Base-by-base conservation (phyloP, 208 protist species). In the Trypanosoma lewisi region DNA sequence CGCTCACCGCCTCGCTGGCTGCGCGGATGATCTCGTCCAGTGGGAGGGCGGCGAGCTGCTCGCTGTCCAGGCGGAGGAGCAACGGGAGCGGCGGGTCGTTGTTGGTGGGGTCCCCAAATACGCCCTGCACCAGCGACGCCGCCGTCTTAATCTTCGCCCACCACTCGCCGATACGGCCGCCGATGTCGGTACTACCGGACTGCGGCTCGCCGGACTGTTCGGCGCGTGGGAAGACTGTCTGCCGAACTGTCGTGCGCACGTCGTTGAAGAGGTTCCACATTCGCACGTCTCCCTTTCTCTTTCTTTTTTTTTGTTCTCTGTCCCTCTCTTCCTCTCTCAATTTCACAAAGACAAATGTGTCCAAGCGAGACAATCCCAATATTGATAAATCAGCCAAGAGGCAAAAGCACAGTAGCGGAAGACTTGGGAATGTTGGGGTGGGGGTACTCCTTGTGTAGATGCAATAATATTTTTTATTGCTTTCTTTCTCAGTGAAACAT, bases 71-170 rank as follows among this genome's bases (percentile, higher is more conserved):
- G 5, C 44, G n/a, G 33, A 90, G 77, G 8, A 90, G 58, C 8
- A 39, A 59, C 2, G 77, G 77, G 3, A 63, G 36, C 0, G 52
- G 31, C 12, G 77, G 74, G 23, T 75, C 70, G 47, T 66, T 11
- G 34, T 14, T 39, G 34, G 4, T 11, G 34, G 34, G 34, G 4
- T 4, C 11, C 11, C 34, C 34, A 42, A 83, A 57, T 4, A 66
- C 62, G 27, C 69, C 74, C 14, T 62, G 63, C 21, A 89, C 45
- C 12, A 39, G 11, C 11, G 34, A 39, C 34, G 4, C 11, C 17
- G 82, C 72, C 11, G 64, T 67, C 21, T 59, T 52, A n/a, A 83
- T 61, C 25, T 36, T 83, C 33, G 57, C 67, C 78, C 71, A 80
- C 49, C 67, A 62, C 8, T 21, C 37, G 9, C 52, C 39, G 2